Base-by-base conservation (phyloP, 176 grass and related monocot genomes). In the Aegilops bicornis region DNA sequence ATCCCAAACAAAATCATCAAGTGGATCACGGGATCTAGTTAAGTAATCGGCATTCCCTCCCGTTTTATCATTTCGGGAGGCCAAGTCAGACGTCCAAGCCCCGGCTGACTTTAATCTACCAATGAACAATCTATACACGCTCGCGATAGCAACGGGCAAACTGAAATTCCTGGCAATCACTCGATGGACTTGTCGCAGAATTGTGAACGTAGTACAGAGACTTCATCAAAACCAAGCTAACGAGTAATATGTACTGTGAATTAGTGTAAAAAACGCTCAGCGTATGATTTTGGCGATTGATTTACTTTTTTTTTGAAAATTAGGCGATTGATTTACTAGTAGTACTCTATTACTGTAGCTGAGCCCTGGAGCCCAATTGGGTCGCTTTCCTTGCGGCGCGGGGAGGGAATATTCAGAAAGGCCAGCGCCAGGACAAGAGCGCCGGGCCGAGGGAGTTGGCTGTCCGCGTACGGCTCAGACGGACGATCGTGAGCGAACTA, bases 371-470 rank as follows among this genome's bases (percentile, higher is more conserved):
- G 19, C 16, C 6, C 6, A 20, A 58, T 8, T 0, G 4, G 54
- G 22, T 82, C 42, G 60, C 77, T 88, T 86, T 75, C 81, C 65
- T 86, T 64, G 77, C 78, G 13, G 31, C 31, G 58, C 36, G 24
- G 40, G 79, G 77, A 86, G 24, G 32, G 79, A 88, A 90, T 85
- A 89, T 91, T 78, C 60, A 87, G 87, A 87, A 25, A 52, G n/a
- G 3, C 33, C 22, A 39, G 83, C 42, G 22, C 71, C 64, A 10
- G 63, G 85, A 85, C 84, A 91, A 76, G 66, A 25, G 69, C 12
- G 11, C 78, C 25, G 52, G 62, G 94, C 69, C 89, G 68, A 79
- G 47, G 82, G 32, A 12, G 81, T 17, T 87, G 76, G 81, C 87
- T 87, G 77, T 95, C 86, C 12, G 77, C 91, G 86, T 6, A 73